Evolutionary conservation across 2,329 filamentous ascomycete species (phyloP), one percentile per base, ranked within the genome.

Genomic region (Stemphylium vesicarium): DNA sequence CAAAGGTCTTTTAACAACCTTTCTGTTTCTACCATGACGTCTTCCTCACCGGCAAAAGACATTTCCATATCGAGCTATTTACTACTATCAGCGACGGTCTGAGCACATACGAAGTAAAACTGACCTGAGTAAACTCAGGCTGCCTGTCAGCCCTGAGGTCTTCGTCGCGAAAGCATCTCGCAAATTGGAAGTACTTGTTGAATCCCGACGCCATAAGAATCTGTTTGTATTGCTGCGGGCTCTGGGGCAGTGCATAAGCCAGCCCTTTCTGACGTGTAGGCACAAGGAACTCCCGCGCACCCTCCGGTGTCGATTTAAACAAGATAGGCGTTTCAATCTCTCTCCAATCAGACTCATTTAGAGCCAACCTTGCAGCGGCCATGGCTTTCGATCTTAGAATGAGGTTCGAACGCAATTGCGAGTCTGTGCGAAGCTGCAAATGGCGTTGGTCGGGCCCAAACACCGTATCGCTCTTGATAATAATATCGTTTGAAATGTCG

Each of bases 221-320:
- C 78, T 99, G 95, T 78, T 99, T 99, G 73, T 98, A 99, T 75
- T 99, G 95, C 74, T 99, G 95, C 0, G 95, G 95, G 62, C 94
- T 98, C 74, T 99, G 96, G 0, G 93, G 93, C 16, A 99, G 80
- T 8, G 95, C 95, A 75, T 98, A 99, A 3, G 91, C 92, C 56
- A 87, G 79, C 0, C 91, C 92, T 1, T 82, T 82, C 32, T 83
- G 84, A 24, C 95, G 83, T 0, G 93, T 96, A 0, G 95, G 95
- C 4, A 99, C 94, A 5, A 99, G 76, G 59, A 99, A 99, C 73
- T 99, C 95, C 43, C 94, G 84, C 1, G 95, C 96, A 0, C 95
- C 95, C 78, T 99, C 95, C 0, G 95, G 92, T 0, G 95, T 99
- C 0, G 95, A 97, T 75, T 98, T 99, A 84, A 99, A 99, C 0